Conservation (phyloP, 768 basidiomycete genomes). For the Mycena epipterygia region DNA sequence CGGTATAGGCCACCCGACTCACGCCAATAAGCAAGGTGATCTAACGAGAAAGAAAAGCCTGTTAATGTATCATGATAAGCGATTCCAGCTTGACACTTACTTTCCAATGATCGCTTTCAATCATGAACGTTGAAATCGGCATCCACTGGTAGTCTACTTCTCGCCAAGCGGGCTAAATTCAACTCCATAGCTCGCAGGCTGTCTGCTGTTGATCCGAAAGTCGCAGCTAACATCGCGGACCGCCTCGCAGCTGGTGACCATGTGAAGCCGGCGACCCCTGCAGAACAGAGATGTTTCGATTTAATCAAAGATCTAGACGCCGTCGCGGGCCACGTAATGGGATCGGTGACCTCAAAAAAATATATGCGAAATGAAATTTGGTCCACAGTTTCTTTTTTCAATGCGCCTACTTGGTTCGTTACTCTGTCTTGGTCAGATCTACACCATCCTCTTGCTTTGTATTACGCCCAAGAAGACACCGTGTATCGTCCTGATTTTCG, state of each 20-base stretch:
- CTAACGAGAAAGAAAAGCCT: constrained; percentile 39
- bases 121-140: constrained; percentile 53
- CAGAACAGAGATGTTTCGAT: constrained; percentile 51
- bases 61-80: constrained; percentile 49
- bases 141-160: constrained; percentile 44
- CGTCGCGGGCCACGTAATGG: constrained; percentile 46
- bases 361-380: constrained; percentile 49
- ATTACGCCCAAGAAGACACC: constrained; percentile 43
- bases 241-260: constrained; percentile 42
- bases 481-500: constrained; percentile 37
- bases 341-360: constrained; percentile 46
- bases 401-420: constrained; percentile 51
- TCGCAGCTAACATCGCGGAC: constrained; percentile 35
- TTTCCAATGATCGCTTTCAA: constrained; percentile 54
- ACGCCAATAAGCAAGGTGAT: constrained; percentile 28
- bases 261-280: constrained; percentile 42
- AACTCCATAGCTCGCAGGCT: constrained; percentile 39
- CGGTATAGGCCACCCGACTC: constrained; percentile 40
- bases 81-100: constrained; percentile 44
- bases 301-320: constrained; percentile 51
- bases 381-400: constrained; percentile 39
- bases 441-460: constrained; percentile 48
- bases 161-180: constrained; percentile 44
- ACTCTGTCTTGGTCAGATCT: constrained; percentile 50
- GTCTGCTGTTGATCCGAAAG: constrained; percentile 37